Base-by-base conservation (phyloP, 2,329 filamentous ascomycete species). In the Cadophora sp. region DNA sequence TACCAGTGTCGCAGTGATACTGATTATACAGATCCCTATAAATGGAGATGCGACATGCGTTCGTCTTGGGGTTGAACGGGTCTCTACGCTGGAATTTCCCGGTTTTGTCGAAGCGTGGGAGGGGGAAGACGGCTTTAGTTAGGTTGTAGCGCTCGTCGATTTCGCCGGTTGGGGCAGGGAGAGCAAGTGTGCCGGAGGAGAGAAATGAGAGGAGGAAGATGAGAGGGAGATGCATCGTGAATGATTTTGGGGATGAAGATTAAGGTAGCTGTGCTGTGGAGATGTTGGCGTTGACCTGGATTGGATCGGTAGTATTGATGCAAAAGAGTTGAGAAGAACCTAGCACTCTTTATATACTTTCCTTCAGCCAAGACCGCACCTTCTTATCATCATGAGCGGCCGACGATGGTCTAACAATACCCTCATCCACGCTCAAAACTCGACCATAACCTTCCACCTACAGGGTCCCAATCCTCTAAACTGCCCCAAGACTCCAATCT, bases 1-100 rank as follows among this genome's bases (percentile, higher is more conserved):
- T 22, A 48, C 45, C 45, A 22, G 45, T 48, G n/a, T 48, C 45
- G 22, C 45, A 48, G 7, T 48, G 45, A 48, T 48, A 48, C n/a
- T 48, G 45, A 48, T 48, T 48, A 22, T 48, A 48, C 45, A 48
- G n/a, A 48, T 48, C 45, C 45, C 45, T 4, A 48, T 48, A 48
- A 5, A 48, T 48, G 4, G 45, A 48, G 4, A 48, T 48, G 8
- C 45, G 45, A 22, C 45, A 48, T 9, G 45, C 45, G 20, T 48
- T 48, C 9, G 45, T 20, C 45, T 48, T 48, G 4, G 45, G 45
- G n/a, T 48, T 48, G 20, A 48, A 48, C 4, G 45, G n/a, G 4
- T 48, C 20, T 11, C 45, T n/a, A 11, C 45, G n/a, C 9, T 48
- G 18, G n/a, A 48, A 9, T 20, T 48, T 48, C 1, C 45, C 45